These are phyloP conservation scores for Macadamia integrifolia DNA, from an alignment of 164 flowering plant species.

Conservation along the genomic window DNA sequence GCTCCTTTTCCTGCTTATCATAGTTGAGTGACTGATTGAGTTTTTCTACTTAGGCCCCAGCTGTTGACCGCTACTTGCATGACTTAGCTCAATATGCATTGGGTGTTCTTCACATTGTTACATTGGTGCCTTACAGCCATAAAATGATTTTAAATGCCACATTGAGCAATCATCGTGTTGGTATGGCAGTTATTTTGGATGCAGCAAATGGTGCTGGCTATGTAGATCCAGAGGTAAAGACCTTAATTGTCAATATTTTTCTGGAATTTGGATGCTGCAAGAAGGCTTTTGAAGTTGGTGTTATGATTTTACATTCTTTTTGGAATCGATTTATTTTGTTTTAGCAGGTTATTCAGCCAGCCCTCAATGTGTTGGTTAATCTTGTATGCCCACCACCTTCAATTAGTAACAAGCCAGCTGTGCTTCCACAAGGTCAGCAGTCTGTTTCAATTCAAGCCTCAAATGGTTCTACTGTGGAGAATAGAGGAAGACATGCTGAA, in stretches of 20 bases:
- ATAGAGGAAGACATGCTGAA: constrained; percentile 50
- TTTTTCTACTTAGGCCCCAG: constrained; percentile 60
- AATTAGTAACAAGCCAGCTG: constrained; percentile 68
- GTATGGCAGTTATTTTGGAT: constrained; percentile 93
- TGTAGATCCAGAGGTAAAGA: constrained; percentile 77
- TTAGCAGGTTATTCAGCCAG: constrained; percentile 82
- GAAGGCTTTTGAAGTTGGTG: not conserved
- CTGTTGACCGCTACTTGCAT: constrained; percentile 93
- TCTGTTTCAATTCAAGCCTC: constrained; percentile 39
- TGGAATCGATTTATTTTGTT: constrained; percentile 7
- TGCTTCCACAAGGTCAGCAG: constrained; percentile 53
- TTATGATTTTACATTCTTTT: not conserved
- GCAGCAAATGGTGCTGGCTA: constrained; percentile 68
- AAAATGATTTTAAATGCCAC: constrained; percentile 74
- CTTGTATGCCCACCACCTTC: constrained; percentile 99
- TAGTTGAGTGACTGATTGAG: too few species aligned
- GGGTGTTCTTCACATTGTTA: constrained; percentile 88
- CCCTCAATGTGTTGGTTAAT: constrained; percentile 77
- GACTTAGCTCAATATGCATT: constrained; percentile 98
- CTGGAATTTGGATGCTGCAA: not conserved
- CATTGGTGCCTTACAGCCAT: constrained; percentile 76
- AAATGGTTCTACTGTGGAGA: constrained; percentile 39
- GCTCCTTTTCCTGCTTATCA: not conserved
- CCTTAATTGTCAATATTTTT: not conserved
- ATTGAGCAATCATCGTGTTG: constrained; percentile 81